phyloP scores from a whole-genome alignment of 192 early-diverging fungal species.

The Linnemannia zychae region DNA sequence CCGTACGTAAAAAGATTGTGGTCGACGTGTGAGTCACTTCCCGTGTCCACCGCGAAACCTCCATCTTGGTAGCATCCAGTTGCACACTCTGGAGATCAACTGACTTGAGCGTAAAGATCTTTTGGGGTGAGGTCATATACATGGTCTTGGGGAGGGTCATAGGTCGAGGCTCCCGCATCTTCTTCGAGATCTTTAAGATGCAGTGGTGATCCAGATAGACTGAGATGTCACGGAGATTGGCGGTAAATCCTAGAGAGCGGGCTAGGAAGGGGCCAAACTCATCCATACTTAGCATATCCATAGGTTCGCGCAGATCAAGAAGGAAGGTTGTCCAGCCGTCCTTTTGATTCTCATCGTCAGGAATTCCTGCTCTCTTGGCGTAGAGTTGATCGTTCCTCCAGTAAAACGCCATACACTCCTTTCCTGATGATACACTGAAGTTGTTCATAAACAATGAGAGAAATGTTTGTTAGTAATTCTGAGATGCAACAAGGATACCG shows the following conservation, averaged over 20 bases:
- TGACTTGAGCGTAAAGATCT: constrained; percentile 75
- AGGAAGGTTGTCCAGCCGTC: constrained; percentile 80
- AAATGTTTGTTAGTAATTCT: not conserved
- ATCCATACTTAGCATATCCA: constrained; percentile 69
- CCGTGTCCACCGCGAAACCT: constrained; percentile 44
- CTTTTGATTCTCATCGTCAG: constrained; percentile 55
- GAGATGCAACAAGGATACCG: not conserved
- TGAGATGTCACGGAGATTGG: constrained; percentile 73
- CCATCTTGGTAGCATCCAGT: constrained; percentile 64
- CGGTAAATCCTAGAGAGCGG: constrained; percentile 81
- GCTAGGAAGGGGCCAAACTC: constrained; percentile 70
- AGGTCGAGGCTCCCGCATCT: constrained; percentile 69
- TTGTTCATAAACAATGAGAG: not conserved
- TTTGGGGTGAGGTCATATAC: constrained; percentile 73
- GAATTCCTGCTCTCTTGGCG: constrained; percentile 75
- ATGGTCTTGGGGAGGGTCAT: constrained; percentile 67
- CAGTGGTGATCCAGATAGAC: constrained; percentile 74
- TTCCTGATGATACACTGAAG: constrained; percentile 75
- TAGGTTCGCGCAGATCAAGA: constrained; percentile 82
- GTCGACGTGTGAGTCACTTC: constrained; percentile 34
- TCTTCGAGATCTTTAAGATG: constrained; percentile 76
- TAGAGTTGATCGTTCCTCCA: constrained; percentile 91
- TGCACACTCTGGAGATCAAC: constrained; percentile 72
- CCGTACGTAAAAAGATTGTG: constrained; percentile 80
- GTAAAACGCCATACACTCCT: constrained; percentile 89